Conservation (phyloP, 2,329 filamentous ascomycete genomes). For the Colletotrichum trifolii region DNA sequence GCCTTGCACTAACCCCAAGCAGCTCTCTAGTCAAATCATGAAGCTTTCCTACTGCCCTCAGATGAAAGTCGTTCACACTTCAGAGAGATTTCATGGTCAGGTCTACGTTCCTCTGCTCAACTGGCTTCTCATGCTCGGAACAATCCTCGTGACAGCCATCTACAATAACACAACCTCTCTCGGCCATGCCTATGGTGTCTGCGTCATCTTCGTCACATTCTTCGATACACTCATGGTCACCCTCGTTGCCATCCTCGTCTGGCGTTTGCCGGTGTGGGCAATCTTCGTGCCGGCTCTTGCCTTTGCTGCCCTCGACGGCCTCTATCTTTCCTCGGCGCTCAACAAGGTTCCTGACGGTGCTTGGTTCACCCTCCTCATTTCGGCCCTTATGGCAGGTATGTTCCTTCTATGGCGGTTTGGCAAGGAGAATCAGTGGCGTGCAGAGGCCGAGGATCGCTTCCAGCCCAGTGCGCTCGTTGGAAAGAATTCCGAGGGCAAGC, state of each 20-base stretch:
- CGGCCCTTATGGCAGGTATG: conserved; percentile 69
- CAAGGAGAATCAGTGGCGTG: conserved; percentile 80
- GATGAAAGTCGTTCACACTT: conserved; percentile 79
- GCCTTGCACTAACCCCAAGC: neutral
- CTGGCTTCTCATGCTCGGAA: conserved; percentile 81
- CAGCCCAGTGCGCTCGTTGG: conserved; percentile 55
- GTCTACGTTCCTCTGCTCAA: conserved; percentile 82
- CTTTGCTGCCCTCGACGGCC: conserved; percentile 74
- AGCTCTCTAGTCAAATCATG: conserved; percentile 75
- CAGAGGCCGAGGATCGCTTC: conserved; percentile 72
- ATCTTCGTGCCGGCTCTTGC: conserved; percentile 71
- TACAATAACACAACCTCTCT: conserved; percentile 80
- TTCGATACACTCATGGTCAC: conserved; percentile 81
- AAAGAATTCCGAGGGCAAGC: conserved; percentile 39
- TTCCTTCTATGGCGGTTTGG: conserved; percentile 84
- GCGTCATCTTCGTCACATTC: conserved; percentile 83
- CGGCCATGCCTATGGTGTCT: conserved; percentile 81
- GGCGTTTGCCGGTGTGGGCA: conserved; percentile 70
- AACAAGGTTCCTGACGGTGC: conserved; percentile 80
- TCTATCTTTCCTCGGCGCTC: conserved; percentile 76
- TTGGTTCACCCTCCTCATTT: conserved; percentile 80
- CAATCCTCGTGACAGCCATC: conserved; percentile 77
- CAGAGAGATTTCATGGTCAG: conserved; percentile 76
- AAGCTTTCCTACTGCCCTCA: conserved; percentile 78
- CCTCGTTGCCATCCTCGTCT: conserved; percentile 77